These are phyloP conservation scores for Daedalea quercina DNA, from an alignment of 768 basidiomycete genomes.

Conservation along the genomic window DNA sequence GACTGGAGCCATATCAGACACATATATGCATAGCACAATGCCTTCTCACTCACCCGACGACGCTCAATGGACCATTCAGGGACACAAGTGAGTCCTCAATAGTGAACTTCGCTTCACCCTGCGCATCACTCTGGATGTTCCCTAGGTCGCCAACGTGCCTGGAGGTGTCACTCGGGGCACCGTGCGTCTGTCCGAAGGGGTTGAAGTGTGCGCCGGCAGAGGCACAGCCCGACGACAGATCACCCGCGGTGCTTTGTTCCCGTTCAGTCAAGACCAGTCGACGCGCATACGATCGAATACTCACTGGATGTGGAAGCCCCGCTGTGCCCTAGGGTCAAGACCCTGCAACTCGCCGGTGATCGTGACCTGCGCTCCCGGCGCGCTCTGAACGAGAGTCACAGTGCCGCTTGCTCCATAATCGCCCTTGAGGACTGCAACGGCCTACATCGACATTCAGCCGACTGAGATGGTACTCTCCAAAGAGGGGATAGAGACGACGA, in stretches of 20 bases:
- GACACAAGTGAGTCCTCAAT: slow-evolving; percentile 57
- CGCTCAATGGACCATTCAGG: slow-evolving; percentile 59
- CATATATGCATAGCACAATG: background rate
- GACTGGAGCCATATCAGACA: slow-evolving; percentile 30
- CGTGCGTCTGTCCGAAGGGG: slow-evolving; percentile 58
- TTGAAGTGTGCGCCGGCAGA: slow-evolving; percentile 78
- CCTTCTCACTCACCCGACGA: slow-evolving; percentile 53
- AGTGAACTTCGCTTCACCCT: slow-evolving; percentile 50
- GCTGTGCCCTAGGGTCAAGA: slow-evolving; percentile 48
- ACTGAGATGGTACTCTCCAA: background rate
- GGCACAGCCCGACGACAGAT: slow-evolving; percentile 56
- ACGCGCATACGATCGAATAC: slow-evolving; percentile 17
- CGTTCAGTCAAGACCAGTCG: background rate
- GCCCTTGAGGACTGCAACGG: slow-evolving; percentile 55
- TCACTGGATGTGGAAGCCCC: slow-evolving; percentile 82
- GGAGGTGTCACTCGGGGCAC: slow-evolving; percentile 45
- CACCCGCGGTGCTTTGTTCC: slow-evolving; percentile 36
- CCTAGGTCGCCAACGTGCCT: slow-evolving; percentile 77
- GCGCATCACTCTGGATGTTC: slow-evolving; percentile 57
- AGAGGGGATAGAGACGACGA: background rate
- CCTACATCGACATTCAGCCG: slow-evolving; percentile 26
- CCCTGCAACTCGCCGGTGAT: slow-evolving; percentile 57
- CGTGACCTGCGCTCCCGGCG: slow-evolving; percentile 43
- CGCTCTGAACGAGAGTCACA: slow-evolving; percentile 57
- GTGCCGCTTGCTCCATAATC: slow-evolving; percentile 55